Conservation (phyloP, 1,284 basidiomycete genomes). For the Cryptococcus sp. region DNA sequence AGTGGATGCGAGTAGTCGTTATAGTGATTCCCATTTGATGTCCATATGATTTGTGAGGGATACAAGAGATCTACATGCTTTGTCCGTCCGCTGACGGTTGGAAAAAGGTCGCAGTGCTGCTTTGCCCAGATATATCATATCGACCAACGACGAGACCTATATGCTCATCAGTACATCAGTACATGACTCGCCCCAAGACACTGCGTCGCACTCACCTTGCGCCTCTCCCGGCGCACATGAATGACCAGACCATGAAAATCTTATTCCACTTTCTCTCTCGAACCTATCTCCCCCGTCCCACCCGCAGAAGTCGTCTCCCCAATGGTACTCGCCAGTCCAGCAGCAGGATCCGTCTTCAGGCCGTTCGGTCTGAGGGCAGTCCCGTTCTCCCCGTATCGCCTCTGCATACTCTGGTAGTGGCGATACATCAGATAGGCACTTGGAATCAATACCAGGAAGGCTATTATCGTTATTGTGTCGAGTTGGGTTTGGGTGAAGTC, state of each 20-base stretch:
- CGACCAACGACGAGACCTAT: too few relatives aligned
- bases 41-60: too few relatives aligned
- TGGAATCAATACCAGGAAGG: slow-evolving; percentile 23
- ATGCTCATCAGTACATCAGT: too few relatives aligned
- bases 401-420: slow-evolving; percentile 21
- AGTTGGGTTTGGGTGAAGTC: slow-evolving; percentile 17
- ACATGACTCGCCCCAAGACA: too few relatives aligned
- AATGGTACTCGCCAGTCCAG: neutral
- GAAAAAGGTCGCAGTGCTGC: too few relatives aligned
- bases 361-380: neutral
- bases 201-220: too few relatives aligned
- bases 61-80: too few relatives aligned
- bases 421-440: slow-evolving; percentile 22
- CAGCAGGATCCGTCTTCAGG: neutral
- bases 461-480: slow-evolving; percentile 12
- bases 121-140: too few relatives aligned
- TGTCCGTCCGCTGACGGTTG: too few relatives aligned
- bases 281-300: neutral
- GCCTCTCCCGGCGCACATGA: neutral
- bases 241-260: too few relatives aligned
- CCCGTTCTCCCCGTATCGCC: slow-evolving; percentile 13
- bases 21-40: too few relatives aligned
- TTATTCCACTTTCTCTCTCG: neutral
- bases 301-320: neutral
- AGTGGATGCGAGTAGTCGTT: too few relatives aligned